Evolutionary conservation across 2,329 filamentous ascomycete species (phyloP), one percentile per base, ranked within the genome.

Genomic region (Penicillium hesseltinei): DNA sequence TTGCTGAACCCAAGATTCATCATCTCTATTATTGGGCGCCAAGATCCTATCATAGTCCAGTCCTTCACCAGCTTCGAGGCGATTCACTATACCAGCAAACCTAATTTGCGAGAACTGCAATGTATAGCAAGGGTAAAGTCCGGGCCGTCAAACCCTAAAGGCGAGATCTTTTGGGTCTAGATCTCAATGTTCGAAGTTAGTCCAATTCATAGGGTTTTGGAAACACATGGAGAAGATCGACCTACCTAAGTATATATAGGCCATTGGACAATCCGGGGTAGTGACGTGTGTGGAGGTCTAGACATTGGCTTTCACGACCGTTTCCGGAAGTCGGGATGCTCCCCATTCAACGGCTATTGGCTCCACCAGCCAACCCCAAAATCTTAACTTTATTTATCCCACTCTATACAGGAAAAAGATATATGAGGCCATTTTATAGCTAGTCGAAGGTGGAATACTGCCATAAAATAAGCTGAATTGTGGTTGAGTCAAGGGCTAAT

Each of bases 321-420:
- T 56, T 59, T 64, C n/a, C 58, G 56, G 56, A 49, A 31, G 13
- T 40, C 35, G 27, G 45, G 47, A 19, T 39, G 38, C 21, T 43
- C 33, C 42, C 57, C 54, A 39, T 44, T 47, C 50, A 44, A 49
- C 43, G 19, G 38, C 42, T 33, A n/a, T 48, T 29, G 21, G 8
- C 27, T 27, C 33, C 23, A 31, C 39, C 31, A n/a, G 21, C 50
- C n/a, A 25, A 25, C 35, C 31, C n/a, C 11, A 3, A 17, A 25
- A 53, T 54, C 43, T 50, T 62, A 51, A 61, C 58, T 54, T 61
- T 50, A 60, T 39, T 39, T 47, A 61, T 47, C 58, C 27, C 3
- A 29, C 7, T 50, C 19, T 45, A 25, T 31, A 29, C 33, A 10
- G 7, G 29, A 9, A 44, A 23, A 15, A 4, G 38, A 39, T 17